Conservation (phyloP, 2,329 filamentous ascomycete species). For the Exophiala sp. region DNA sequence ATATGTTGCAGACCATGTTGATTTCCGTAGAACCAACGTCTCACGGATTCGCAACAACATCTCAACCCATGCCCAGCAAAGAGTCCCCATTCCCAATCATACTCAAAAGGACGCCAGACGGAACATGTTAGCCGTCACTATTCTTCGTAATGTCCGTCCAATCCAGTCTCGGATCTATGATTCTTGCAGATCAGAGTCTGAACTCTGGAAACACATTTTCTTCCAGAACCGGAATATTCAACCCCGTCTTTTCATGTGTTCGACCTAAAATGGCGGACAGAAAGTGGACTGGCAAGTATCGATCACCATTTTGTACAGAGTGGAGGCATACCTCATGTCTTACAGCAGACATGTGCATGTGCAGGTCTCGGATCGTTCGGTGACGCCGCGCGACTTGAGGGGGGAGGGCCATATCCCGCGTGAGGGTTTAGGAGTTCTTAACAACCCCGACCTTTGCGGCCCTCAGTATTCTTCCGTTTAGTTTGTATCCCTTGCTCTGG, state of each 20-base stretch:
- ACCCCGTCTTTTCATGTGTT: not conserved
- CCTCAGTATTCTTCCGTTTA: constrained; percentile 83
- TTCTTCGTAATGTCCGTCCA: not conserved
- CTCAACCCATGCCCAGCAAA: not conserved
- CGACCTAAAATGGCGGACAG: not conserved
- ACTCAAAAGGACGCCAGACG: constrained; percentile 6
- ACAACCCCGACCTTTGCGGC: constrained; percentile 95
- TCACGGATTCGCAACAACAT: too few species aligned
- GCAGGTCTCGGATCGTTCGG: too few species aligned
- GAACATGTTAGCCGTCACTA: constrained; percentile 25
- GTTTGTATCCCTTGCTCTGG: constrained; percentile 90
- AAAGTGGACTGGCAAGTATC: not conserved
- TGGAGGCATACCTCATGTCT: not conserved
- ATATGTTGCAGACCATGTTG: too few species aligned
- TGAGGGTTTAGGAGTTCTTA: constrained; percentile 60
- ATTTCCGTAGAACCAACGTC: too few species aligned
- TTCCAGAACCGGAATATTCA: not conserved
- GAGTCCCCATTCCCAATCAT: not conserved
- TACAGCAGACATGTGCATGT: not conserved
- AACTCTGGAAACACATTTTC: not conserved
- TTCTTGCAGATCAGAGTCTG: not conserved
- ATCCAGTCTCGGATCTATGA: not conserved
- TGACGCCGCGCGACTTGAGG: too few species aligned
- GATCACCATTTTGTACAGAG: not conserved
- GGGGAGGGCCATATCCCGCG: too few species aligned